A percentile compares a stretch with the other conserved stretches of the same genome.
These are phyloP conservation scores for Heterobasidion occidentale DNA, from an alignment of 1,284 basidiomycete genomes.

Conservation along the genomic window DNA sequence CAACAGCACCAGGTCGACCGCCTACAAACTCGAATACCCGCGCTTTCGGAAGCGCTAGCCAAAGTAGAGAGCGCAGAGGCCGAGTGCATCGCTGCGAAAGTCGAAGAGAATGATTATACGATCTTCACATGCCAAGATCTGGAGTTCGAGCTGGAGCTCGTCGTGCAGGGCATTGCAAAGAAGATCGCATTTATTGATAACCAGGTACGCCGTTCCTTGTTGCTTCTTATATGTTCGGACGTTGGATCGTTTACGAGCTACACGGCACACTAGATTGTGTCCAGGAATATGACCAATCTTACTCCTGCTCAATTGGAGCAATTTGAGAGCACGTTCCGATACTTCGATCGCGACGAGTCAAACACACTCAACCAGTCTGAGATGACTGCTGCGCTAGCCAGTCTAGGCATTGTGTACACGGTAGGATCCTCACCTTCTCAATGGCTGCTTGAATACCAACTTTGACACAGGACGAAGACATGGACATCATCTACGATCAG, in stretches of 20 bases:
- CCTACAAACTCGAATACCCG: constrained; percentile 60
- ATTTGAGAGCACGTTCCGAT: constrained; percentile 95
- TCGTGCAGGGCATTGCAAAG: constrained; percentile 77
- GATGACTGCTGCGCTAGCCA: constrained; percentile 89
- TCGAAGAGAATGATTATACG: constrained; percentile 97
- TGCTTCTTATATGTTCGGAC: neutral
- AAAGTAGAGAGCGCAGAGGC: constrained; percentile 58
- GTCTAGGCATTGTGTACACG: constrained; percentile 89
- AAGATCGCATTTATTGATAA: constrained; percentile 96
- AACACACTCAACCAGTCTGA: constrained; percentile 84
- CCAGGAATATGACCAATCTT: constrained; percentile 84
- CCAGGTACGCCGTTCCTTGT: constrained; percentile 47
- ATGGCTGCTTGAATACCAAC: neutral
- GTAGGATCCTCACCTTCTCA: constrained; percentile 26
- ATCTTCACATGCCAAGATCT: constrained; percentile 88
- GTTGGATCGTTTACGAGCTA: neutral
- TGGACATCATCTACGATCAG: constrained; percentile 81
- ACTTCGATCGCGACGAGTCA: constrained; percentile 91
- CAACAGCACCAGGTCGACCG: constrained; percentile 46
- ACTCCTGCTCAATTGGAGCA: constrained; percentile 96
- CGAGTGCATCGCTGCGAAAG: constrained; percentile 83
- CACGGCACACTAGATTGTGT: constrained; percentile 55
- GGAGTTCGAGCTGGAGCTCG: constrained; percentile 82
- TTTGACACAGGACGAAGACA: constrained; percentile 66
- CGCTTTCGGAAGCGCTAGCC: constrained; percentile 47